Evolutionary conservation across 2,329 filamentous ascomycete species (phyloP), one percentile per base, ranked within the genome.

Genomic region (Diplodia mutila): DNA sequence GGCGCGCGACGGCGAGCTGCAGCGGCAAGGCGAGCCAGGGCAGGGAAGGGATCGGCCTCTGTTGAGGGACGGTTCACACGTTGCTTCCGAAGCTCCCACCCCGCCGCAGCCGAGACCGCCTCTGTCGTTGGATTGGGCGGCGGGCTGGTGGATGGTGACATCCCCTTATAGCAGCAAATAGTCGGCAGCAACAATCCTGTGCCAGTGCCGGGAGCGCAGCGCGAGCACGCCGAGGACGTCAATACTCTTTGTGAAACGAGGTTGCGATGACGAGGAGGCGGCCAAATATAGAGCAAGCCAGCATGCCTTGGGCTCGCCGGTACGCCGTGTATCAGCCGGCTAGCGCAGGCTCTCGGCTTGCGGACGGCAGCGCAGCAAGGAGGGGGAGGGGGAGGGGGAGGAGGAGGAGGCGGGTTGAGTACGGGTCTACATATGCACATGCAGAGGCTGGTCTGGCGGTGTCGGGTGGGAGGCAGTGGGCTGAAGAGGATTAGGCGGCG

Each of bases 321-420:
- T n/a, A n/a, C n/a, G n/a, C n/a, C n/a, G n/a, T 52, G n/a, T 14
- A 16, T 52, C 48, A 23, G n/a, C 48, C 8, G 16, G 8, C 52
- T 23, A 29, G 29, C 29, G 29, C 9, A 32, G 29, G 29, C 29
- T 32, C 29, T 32, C 29, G 29, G 29, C 29, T 32, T 32, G 6
- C 21, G 54, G 39, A 34, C 57, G n/a, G 57, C n/a, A 1, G 42
- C n/a, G 21, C 59, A 63, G 59, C 59, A 51, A 63, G 59, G 59
- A 63, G 57, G 37, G 14, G 37, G 27, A 46, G 9, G 27, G 59
- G n/a, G n/a, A n/a, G n/a, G n/a, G n/a, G n/a, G n/a, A n/a, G n/a
- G n/a, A n/a, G n/a, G n/a, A n/a, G n/a, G n/a, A n/a, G n/a, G n/a
- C n/a, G n/a, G n/a, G n/a, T n/a, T n/a, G n/a, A n/a, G n/a, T n/a